These are phyloP conservation scores for Ogataea pilisensis DNA, from an alignment of 805 yeast genomes.

Conservation along the genomic window DNA sequence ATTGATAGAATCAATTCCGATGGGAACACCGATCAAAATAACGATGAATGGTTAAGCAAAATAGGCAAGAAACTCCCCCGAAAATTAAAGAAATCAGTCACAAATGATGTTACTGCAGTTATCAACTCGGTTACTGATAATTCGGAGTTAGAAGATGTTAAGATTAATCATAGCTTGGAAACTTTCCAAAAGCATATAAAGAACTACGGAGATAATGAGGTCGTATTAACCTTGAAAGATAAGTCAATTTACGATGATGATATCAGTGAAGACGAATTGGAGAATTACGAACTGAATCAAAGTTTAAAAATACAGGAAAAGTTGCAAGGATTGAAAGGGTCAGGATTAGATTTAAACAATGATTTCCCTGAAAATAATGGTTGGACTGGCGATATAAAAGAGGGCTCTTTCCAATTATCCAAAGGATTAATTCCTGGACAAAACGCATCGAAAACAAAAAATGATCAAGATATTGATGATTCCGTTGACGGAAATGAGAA, in stretches of 20 bases:
- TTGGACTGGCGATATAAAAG: constrained; percentile 19
- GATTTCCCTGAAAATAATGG: constrained; percentile 26
- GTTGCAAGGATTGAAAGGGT: constrained; percentile 6
- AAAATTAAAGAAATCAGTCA: too few relatives aligned
- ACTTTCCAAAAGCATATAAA: constrained; percentile 34
- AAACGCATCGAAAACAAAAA: too few relatives aligned
- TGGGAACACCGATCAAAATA: constrained; percentile 18
- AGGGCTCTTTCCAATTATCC: constrained; percentile 18
- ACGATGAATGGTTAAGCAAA: constrained; percentile 34
- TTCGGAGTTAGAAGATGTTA: constrained; percentile 33
- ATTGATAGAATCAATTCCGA: constrained; percentile 25
- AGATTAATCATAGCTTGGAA: constrained; percentile 42
- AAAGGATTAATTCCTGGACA: too few relatives aligned
- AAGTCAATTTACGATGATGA: constrained; percentile 33
- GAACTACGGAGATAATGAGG: constrained; percentile 35
- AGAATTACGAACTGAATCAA: constrained; percentile 23
- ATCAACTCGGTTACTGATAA: constrained; percentile 7
- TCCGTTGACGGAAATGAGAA: too few relatives aligned
- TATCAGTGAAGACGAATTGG: constrained; percentile 40
- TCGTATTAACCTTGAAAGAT: constrained; percentile 57
- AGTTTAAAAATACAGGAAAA: constrained; percentile 19
- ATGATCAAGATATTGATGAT: too few relatives aligned
- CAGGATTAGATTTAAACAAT: not conserved
- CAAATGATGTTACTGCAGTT: constrained; percentile 4
- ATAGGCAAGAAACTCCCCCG: constrained; percentile 18